Base-by-base conservation (phyloP, 1,284 basidiomycete genomes). In the Marasmius tenuissimus region DNA sequence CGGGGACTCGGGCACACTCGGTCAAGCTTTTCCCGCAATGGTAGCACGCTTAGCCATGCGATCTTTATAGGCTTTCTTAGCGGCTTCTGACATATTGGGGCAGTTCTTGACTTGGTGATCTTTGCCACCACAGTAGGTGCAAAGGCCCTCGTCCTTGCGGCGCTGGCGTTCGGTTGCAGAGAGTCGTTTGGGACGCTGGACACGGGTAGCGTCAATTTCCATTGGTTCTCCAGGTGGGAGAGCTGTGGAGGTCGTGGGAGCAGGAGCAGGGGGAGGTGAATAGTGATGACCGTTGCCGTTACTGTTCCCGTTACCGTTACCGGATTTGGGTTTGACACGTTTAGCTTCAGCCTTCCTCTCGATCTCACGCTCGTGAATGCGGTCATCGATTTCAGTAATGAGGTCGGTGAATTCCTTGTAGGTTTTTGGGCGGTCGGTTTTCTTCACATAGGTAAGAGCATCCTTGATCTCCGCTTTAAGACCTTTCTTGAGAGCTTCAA, bases 1-100 rank as follows among this genome's bases (percentile, higher is more conserved):
- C 60, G 57, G 60, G 56, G 40, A 38, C 56, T 37, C 12, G 2
- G 5, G 60, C 38, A 33, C n/a, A 61, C 18, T 45, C 48, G 60
- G 60, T 58, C 52, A 61, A 34, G 56, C 60, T 61, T 61, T 61
- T 61, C 60, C 60, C 60, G 47, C 14, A 40, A 40, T 9, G 16
- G 39, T 40, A 40, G 39, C 9, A 16, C 9, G 9, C 39, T 16
- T 27, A 8, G 8, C 16, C 9, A 40, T 40, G 45, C 53, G 53
- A 20, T 40, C 39, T 40, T 40, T 16, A 40, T 40, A 40, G 9
- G 9, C 16, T 16, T 40, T 40, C 39, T 40, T 40, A 16, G 39
- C 39, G 9, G 39, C 39, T n/a, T n/a, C n/a, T n/a, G 48, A 49
- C 48, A 49, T 49, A 18, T 49, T 49, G 18, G 48, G 48, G 20